These are phyloP conservation scores for Garcia nutans DNA, from an alignment of 345 rosid species.

Conservation along the genomic window DNA sequence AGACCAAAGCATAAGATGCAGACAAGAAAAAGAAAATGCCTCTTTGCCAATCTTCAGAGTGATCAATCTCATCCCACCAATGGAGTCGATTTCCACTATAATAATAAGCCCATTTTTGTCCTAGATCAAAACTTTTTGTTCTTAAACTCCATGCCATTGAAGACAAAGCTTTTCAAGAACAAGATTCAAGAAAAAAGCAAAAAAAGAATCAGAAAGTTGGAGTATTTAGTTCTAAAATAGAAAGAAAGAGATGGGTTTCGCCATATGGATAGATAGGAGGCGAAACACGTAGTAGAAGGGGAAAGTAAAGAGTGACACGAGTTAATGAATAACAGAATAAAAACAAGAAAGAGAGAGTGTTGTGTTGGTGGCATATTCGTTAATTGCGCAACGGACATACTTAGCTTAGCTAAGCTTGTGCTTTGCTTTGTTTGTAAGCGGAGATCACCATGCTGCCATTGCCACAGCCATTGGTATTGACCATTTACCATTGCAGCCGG, in stretches of 20 bases:
- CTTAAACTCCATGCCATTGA: constrained; percentile 24
- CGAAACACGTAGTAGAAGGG: constrained; percentile 5
- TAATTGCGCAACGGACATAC: constrained; percentile 26
- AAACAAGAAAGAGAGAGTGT: neutral
- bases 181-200: neutral
- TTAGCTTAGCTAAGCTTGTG: neutral
- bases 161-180: neutral
- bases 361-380: constrained; percentile 30
- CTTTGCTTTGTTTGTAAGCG: neutral
- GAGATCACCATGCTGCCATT: constrained; percentile 11
- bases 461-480: neutral
- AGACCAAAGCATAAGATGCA: constrained; percentile 51
- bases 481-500: neutral
- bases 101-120: constrained; percentile 3
- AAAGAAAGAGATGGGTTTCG: neutral
- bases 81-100: constrained; percentile 13
- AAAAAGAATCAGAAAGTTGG: neutral
- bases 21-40: constrained; percentile 45
- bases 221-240: neutral
- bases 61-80: constrained; percentile 59
- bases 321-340: constrained; percentile 12
- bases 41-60: constrained; percentile 55
- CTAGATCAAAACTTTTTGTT: constrained; percentile 13
- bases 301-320: neutral
- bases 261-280: constrained; percentile 15